Percentiles rank a stretch among this genome's conserved stretches.
Conservation (phyloP, 2,329 filamentous ascomycete genomes). For the Fusarium clavum region DNA sequence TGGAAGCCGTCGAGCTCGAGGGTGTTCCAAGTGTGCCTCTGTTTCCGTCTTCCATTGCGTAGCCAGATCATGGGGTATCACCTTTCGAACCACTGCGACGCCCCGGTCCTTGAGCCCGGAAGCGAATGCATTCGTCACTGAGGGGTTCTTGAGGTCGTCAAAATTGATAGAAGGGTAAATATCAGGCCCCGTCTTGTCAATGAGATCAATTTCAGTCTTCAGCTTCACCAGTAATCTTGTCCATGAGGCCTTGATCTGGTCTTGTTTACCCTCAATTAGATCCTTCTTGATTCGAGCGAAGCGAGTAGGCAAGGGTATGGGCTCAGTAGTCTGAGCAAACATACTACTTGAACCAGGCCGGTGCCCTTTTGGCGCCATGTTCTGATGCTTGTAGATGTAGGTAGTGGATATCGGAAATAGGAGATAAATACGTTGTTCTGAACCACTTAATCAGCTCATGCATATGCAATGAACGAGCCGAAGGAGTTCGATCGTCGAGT, state of each 20-base stretch:
- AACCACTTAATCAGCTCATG: not conserved
- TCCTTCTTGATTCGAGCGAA: conserved; percentile 56
- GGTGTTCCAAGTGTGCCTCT: conserved; percentile 66
- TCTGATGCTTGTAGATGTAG: not conserved
- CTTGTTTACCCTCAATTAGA: conserved; percentile 54
- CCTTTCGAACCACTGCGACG: conserved; percentile 50
- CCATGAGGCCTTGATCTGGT: conserved; percentile 54
- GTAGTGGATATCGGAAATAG: not conserved
- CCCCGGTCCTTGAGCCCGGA: conserved; percentile 47
- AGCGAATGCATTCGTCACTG: conserved; percentile 44
- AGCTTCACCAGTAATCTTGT: conserved; percentile 53
- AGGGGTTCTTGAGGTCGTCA: conserved; percentile 50
- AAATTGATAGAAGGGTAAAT: conserved; percentile 59
- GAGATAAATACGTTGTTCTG: conserved; percentile 3
- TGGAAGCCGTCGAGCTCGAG: conserved; percentile 49
- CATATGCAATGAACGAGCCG: conserved; percentile 1
- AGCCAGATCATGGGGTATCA: conserved; percentile 47
- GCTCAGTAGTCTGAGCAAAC: conserved; percentile 44
- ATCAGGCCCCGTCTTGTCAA: conserved; percentile 46
- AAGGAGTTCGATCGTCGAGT: not conserved
- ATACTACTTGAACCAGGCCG: conserved; percentile 44
- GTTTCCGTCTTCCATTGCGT: conserved; percentile 63
- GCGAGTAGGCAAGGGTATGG: conserved; percentile 53
- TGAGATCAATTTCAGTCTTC: conserved; percentile 52
- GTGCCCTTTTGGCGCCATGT: conserved; percentile 36